Evolutionary conservation across 2,329 filamentous ascomycete genomes (phyloP), one percentile per base, ranked within the genome.

Genomic region (Dactylellina parvicollis): DNA sequence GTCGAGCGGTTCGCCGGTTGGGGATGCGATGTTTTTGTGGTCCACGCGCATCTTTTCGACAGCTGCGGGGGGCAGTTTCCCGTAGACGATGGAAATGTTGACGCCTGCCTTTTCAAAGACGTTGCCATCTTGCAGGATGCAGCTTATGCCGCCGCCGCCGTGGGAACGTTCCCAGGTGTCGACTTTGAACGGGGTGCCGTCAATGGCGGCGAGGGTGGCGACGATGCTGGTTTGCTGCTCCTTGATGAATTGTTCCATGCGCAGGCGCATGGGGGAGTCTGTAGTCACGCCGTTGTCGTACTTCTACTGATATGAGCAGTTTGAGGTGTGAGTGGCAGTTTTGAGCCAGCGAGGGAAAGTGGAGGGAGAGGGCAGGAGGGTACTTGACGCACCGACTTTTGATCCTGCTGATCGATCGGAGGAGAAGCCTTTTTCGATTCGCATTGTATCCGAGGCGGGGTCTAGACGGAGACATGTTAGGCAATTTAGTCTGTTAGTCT

Each of bases 21-120:
- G 86, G 36, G 89, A 85, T 66, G 88, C 90, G 59, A 99, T 87
- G 47, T 90, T 94, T 83, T 96, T 96, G 85, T 98, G 95, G 81
- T 98, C 92, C 66, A 88, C 92, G 57, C 92, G 88, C 95, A 99
- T 98, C 82, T 92, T 92, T 78, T 89, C 86, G 76, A 99, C 96
- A 28, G 92, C 95, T 0, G 91, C 85, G 78, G 91, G 90, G 32
- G 93, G 93, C 1, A 99, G 86, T 50, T 89, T 90, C 74, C 95
- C 95, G 80, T 99, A 98, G 54, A 99, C 95, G 74, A 98, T 88
- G 66, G 91, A 96, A 79, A 94, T 93, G 79, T 96, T 96, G 71
- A 98, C 92, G 28, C 95, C 95, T 46, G 91, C 95, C 83, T 99
- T 99, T 81, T 99, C 95, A 79, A 99, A 99, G 55, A 97, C 92